Evolutionary conservation across 164 flowering plant genomes (phyloP).

Genomic region (Echeveria elegans): DNA sequence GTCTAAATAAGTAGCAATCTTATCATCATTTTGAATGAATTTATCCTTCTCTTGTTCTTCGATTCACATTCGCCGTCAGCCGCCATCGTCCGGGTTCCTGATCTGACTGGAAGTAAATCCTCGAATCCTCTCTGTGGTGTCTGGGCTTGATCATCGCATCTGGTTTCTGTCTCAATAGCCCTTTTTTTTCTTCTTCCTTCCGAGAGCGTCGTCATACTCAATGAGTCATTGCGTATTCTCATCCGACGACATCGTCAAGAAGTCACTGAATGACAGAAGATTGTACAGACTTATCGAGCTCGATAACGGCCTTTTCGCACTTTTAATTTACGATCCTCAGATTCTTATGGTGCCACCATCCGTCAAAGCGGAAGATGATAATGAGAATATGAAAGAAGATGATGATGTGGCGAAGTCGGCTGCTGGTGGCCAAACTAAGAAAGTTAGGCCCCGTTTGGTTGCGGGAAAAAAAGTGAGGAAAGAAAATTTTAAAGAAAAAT

Average conservation of each 20-base stretch:
- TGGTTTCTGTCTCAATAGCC: too few relatives aligned
- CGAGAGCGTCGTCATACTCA: not conserved
- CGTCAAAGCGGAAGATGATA: constrained; percentile 17
- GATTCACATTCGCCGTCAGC: too few relatives aligned
- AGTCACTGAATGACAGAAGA: constrained; percentile 70
- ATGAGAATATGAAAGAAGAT: constrained; percentile 17
- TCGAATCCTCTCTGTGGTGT: too few relatives aligned
- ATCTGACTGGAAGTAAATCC: too few relatives aligned
- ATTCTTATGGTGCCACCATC: constrained; percentile 40
- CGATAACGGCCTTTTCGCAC: constrained; percentile 60
- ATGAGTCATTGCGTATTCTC: constrained; percentile 18
- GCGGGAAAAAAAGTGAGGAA: too few relatives aligned
- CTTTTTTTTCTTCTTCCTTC: too few relatives aligned
- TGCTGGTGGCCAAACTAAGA: constrained; percentile 46
- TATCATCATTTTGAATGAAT: too few relatives aligned
- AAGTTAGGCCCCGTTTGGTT: constrained; percentile 25
- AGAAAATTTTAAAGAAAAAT: too few relatives aligned
- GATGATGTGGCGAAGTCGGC: constrained; percentile 17
- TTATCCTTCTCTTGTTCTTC: too few relatives aligned
- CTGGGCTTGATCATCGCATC: too few relatives aligned
- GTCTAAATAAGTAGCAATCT: too few relatives aligned
- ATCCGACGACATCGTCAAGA: constrained; percentile 49
- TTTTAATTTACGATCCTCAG: constrained; percentile 90
- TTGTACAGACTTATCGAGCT: constrained; percentile 60
- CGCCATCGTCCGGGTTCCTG: too few relatives aligned